Evolutionary conservation across 1,284 basidiomycete genomes (phyloP), one percentile per base, ranked within the genome.

Genomic region (Malassezia japonica): DNA sequence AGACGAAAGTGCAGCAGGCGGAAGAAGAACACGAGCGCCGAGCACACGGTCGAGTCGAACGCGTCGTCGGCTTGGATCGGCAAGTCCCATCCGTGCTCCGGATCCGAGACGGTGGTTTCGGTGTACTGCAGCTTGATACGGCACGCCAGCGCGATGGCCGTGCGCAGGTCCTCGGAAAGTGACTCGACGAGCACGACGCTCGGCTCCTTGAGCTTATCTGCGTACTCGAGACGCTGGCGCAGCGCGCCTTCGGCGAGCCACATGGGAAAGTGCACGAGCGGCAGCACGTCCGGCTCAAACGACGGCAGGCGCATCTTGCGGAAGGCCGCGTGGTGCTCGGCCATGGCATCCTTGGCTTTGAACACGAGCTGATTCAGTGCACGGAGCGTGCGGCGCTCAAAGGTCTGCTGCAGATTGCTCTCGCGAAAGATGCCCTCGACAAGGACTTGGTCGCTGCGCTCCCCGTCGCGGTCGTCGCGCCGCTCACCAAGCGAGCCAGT

Each of bases 371-470:
- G 79, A 70, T 91, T 84, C 18, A 94, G 82, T 31, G 87, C 88
- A 41, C 83, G 82, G 61, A 98, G 81, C 52, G 89, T 89, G 23
- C 89, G 86, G 68, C 86, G 88, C 75, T 94, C 89, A 71, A 98
- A 96, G 3, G 87, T 90, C 45, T 85, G 80, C 73, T 94, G 86
- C 64, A 96, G 83, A 15, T 85, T 86, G 66, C 95, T 92, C 74
- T 98, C 94, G 73, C 96, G 96, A 55, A 96, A 80, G 34, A 98
- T 78, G 32, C 89, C 82, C 73, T 98, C 94, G 29, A 96, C 84
- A 71, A 98, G 67, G 31, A 48, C 59, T 6, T 61, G 62, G 13
- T 67, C 61, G 9, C 56, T 46, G 33, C 9, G 13, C n/a, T 40
- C n/a, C 15, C 13, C 37, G 9, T 53, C 42, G 12, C 34, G n/a